These are phyloP conservation scores for Microcyclosporella mali DNA, from an alignment of 2,329 filamentous ascomycete species.

Conservation along the genomic window DNA sequence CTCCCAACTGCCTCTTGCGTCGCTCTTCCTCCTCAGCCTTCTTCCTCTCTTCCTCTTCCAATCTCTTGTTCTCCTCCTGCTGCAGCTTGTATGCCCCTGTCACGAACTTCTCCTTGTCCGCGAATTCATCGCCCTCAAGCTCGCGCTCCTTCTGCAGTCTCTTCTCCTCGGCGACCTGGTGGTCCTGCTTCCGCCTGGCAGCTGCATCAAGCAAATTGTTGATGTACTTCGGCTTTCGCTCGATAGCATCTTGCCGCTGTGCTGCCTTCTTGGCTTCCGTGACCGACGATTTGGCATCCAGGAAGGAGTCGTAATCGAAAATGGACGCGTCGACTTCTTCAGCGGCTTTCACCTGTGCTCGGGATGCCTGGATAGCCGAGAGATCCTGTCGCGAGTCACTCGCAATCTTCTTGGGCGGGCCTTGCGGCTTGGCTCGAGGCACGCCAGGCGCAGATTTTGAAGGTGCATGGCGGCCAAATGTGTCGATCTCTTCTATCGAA, in stretches of 20 bases:
- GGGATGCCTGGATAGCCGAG: slow-evolving; percentile 51
- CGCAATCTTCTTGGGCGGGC: slow-evolving; percentile 39
- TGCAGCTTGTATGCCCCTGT: slow-evolving; percentile 77
- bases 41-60: slow-evolving; percentile 66
- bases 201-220: slow-evolving; percentile 65
- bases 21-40: slow-evolving; percentile 61
- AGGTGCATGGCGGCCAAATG: slow-evolving; percentile 43
- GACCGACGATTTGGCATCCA: slow-evolving; percentile 63
- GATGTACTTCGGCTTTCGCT: slow-evolving; percentile 73
- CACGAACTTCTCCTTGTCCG: slow-evolving; percentile 79
- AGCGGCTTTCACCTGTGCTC: slow-evolving; percentile 59
- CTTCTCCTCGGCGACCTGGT: slow-evolving; percentile 72
- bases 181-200: slow-evolving; percentile 69
- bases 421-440: slow-evolving; percentile 26
- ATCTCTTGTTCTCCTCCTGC: slow-evolving; percentile 64
- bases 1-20: slow-evolving; percentile 57
- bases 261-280: slow-evolving; percentile 52
- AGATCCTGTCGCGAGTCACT: slow-evolving; percentile 50
- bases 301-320: slow-evolving; percentile 80
- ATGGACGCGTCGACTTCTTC: slow-evolving; percentile 64
- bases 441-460: slow-evolving; percentile 29
- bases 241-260: slow-evolving; percentile 48
- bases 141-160: slow-evolving; percentile 70
- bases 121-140: slow-evolving; percentile 73
- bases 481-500: slow-evolving; percentile 50